Percentiles rank a stretch among this genome's conserved stretches.
Evolutionary conservation across 129 eudicot species (phyloP).

Genomic region (Flaveria brownii): DNA sequence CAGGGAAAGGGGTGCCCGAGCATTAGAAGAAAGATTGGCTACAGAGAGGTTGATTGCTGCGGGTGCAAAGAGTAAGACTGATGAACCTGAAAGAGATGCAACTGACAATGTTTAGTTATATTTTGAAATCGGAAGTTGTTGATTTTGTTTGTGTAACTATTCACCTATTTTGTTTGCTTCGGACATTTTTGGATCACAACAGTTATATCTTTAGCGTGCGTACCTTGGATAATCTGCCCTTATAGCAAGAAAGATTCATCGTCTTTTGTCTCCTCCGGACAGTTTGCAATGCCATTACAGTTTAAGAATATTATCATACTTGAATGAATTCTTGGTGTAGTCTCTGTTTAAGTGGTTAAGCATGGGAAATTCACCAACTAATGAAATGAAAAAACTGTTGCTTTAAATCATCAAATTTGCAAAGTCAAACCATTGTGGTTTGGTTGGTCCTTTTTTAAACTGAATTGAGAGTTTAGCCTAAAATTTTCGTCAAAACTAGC

Average conservation of each 20-base stretch:
- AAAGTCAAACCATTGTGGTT: too few relatives aligned
- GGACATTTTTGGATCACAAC: conserved; percentile 20
- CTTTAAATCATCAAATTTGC: background rate
- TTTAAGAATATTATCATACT: too few relatives aligned
- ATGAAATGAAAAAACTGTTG: background rate
- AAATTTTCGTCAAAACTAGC: background rate
- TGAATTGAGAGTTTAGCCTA: background rate
- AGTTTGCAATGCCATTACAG: conserved; percentile 3
- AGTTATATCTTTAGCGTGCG: conserved; percentile 22
- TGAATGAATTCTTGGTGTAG: too few relatives aligned
- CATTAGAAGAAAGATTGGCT: conserved; percentile 92
- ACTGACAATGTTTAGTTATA: conserved; percentile 58
- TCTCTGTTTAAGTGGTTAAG: too few relatives aligned
- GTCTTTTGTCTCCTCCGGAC: conserved; percentile 24
- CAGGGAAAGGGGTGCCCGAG: conserved; percentile 98
- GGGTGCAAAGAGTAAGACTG: conserved; percentile 45
- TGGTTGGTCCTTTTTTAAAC: background rate
- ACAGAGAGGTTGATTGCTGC: conserved; percentile 66
- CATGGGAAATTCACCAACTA: background rate
- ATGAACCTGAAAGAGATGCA: conserved; percentile 65
- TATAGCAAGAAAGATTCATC: conserved; percentile 23
- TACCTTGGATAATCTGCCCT: background rate
- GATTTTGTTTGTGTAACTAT: conserved; percentile 34
- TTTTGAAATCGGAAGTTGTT: background rate
- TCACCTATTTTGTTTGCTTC: conserved; percentile 24